Conservation (phyloP, 768 basidiomycete genomes). For the Peribolospora baueri region DNA sequence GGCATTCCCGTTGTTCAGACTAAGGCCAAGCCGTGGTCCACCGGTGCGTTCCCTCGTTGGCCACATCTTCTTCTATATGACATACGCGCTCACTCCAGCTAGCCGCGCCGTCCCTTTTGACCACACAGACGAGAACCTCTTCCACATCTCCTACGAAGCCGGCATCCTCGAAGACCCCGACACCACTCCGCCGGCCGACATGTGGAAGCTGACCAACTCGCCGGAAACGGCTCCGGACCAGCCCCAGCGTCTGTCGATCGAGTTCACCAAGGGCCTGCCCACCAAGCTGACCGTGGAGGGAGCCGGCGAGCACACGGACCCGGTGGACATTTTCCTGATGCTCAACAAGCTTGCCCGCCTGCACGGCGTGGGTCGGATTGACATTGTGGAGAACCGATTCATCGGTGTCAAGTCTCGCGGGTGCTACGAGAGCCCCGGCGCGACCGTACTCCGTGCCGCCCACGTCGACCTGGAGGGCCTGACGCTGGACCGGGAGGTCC, state of each 20-base stretch:
- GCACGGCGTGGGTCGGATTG: conserved; percentile 89
- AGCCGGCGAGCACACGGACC: conserved; percentile 40
- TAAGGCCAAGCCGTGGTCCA: conserved; percentile 92
- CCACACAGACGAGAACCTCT: conserved; percentile 66
- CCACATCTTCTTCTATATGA: background rate
- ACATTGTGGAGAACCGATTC: conserved; percentile 98
- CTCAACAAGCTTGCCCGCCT: conserved; percentile 80
- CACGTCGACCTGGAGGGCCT: conserved; percentile 94
- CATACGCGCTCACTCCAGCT: background rate
- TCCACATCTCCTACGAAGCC: conserved; percentile 99
- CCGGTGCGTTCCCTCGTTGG: conserved; percentile 21
- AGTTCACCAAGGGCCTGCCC: conserved; percentile 69
- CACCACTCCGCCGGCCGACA: conserved; percentile 75
- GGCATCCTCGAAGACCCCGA: conserved; percentile 96
- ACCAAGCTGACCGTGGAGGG: conserved; percentile 40
- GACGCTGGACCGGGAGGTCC: conserved; percentile 91
- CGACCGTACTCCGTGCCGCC: conserved; percentile 80
- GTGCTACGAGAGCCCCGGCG: conserved; percentile 96
- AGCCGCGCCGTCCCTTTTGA: background rate
- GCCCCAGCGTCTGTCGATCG: conserved; percentile 59
- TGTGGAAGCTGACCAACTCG: conserved; percentile 91
- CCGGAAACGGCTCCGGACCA: conserved; percentile 55
- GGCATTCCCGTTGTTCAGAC: conserved; percentile 86
- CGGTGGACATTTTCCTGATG: conserved; percentile 74
- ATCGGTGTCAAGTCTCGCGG: conserved; percentile 98